Evolutionary conservation across 2,329 filamentous ascomycete species (phyloP).

Genomic region (Beauveria sp.): DNA sequence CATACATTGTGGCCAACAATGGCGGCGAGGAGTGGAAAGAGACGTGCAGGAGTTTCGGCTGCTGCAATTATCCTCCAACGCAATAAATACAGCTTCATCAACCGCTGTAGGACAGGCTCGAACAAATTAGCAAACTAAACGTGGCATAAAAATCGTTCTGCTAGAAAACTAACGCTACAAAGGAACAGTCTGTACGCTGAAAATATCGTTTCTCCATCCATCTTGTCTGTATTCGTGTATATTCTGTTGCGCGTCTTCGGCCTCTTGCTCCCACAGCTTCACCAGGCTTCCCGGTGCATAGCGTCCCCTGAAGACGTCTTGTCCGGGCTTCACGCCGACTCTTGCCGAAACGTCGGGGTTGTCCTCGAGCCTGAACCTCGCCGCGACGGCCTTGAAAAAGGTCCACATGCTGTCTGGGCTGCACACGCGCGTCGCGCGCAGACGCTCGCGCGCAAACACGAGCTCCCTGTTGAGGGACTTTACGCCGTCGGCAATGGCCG

Average conservation of each 20-base stretch:
- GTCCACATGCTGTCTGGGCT: constrained; percentile 71
- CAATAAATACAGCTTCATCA: too few species aligned
- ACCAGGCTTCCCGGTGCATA: constrained; percentile 87
- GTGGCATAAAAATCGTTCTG: background rate
- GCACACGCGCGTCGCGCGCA: constrained; percentile 77
- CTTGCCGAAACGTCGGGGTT: constrained; percentile 71
- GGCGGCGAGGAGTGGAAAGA: too few species aligned
- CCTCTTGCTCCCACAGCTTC: constrained; percentile 83
- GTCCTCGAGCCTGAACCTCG: constrained; percentile 61
- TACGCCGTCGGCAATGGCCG: constrained; percentile 61
- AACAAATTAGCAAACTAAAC: too few species aligned
- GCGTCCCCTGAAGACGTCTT: constrained; percentile 66
- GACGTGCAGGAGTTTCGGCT: too few species aligned
- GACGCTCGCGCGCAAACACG: constrained; percentile 75
- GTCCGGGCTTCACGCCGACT: constrained; percentile 56
- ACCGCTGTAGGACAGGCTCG: too few species aligned
- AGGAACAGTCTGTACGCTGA: constrained; percentile 36
- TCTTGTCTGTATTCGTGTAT: constrained; percentile 65
- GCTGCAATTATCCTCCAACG: too few species aligned
- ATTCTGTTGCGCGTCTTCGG: constrained; percentile 57
- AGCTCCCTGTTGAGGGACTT: constrained; percentile 76
- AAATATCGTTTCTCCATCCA: constrained; percentile 83
- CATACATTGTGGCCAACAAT: too few species aligned
- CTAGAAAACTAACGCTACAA: background rate
- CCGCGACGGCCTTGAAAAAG: constrained; percentile 75